phyloP scores from a whole-genome alignment of 169 alveolate genomes.

The Besnoitia besnoiti region DNA sequence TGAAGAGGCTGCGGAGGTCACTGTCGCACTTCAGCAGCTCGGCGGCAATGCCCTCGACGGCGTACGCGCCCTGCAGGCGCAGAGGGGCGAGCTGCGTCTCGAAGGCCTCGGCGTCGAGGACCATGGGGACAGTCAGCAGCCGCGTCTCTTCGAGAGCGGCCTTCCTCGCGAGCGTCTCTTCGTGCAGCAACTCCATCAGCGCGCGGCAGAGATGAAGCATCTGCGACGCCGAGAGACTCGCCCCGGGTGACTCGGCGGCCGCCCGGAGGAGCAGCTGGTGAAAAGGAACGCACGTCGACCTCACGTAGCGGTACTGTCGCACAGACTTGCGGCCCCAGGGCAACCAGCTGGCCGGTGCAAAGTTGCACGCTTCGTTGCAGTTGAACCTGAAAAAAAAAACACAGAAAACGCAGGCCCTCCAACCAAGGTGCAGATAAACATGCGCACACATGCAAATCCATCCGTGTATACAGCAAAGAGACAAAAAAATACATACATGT shows the following conservation, averaged over 20 bases:
- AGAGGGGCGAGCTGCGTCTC: conserved; percentile 32
- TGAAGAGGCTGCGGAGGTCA: not conserved
- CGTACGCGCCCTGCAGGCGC: conserved; percentile 22
- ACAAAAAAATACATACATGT: not conserved
- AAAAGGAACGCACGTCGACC: conserved; percentile 82
- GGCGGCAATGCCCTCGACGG: conserved; percentile 24
- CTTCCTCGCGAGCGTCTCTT: conserved; percentile 34
- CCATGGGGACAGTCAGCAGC: conserved; percentile 51
- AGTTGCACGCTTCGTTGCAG: conserved; percentile 96
- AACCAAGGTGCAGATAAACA: not conserved
- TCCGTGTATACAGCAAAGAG: not conserved
- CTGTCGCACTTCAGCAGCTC: conserved; percentile 29
- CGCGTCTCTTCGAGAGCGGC: conserved; percentile 33
- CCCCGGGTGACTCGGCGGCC: conserved; percentile 25
- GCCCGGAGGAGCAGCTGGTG: conserved; percentile 68
- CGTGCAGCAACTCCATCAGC: conserved; percentile 30
- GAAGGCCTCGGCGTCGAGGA: conserved; percentile 41
- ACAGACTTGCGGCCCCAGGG: conserved; percentile 80
- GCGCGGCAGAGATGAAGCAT: conserved; percentile 51
- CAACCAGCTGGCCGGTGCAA: conserved; percentile 90
- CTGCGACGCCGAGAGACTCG: conserved; percentile 34
- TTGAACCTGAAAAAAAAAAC: conserved; percentile 76
- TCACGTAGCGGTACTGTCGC: conserved; percentile 74
- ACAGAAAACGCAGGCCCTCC: not conserved
- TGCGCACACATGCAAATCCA: no score